A percentile compares a stretch with the other conserved stretches of the same genome.
These are phyloP conservation scores for Triticum dicoccoides DNA, from an alignment of 176 grass and related monocot species.

Conservation along the genomic window DNA sequence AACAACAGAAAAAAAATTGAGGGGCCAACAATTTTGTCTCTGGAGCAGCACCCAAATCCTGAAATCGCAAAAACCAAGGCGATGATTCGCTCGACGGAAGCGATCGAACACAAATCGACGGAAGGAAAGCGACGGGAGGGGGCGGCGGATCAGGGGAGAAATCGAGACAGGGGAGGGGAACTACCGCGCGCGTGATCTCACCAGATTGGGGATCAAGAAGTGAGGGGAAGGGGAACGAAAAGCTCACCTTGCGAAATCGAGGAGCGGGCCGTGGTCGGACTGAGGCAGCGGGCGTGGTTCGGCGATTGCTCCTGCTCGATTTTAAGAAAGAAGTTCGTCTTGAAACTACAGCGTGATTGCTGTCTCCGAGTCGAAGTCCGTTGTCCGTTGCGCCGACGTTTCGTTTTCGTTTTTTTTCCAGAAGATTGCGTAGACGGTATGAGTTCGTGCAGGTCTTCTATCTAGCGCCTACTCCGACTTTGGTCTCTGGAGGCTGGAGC, in stretches of 20 bases:
- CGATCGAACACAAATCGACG: too few relatives aligned
- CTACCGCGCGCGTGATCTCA: background rate
- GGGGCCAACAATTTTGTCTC: background rate
- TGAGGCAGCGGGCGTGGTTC: background rate
- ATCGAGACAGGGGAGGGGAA: background rate
- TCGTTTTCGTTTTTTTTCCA: too few relatives aligned
- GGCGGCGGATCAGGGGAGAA: background rate
- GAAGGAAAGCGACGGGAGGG: background rate
- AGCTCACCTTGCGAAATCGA: background rate
- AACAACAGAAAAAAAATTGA: background rate
- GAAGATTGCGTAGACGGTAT: too few relatives aligned
- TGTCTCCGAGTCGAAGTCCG: background rate
- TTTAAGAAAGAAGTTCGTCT: background rate
- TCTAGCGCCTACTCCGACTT: too few relatives aligned
- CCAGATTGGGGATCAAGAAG: background rate
- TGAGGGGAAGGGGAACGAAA: background rate
- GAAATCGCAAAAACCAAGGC: background rate
- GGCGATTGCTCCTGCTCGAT: background rate
- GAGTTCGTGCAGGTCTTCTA: too few relatives aligned
- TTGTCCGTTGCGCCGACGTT: background rate
- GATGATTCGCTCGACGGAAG: too few relatives aligned
- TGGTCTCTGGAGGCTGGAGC: too few relatives aligned
- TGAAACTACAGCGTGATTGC: background rate
- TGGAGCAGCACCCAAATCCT: background rate
- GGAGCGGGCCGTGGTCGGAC: background rate